Base-by-base conservation (phyloP, 768 basidiomycete genomes). In the Daedalea quercina region DNA sequence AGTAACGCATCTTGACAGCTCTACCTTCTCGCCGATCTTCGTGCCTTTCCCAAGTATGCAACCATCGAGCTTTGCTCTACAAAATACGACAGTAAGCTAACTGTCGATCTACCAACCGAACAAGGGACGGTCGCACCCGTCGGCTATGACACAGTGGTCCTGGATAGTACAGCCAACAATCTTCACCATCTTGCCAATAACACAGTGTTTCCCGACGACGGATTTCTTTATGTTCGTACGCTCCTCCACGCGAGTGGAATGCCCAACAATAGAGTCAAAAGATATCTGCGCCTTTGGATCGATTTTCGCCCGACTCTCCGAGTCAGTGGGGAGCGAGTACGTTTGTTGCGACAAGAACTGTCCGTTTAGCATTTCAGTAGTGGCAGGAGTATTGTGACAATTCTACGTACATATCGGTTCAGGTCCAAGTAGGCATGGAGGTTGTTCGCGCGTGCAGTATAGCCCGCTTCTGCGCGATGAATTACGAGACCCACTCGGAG, bases 121-220 rank as follows among this genome's bases (percentile, higher is more conserved):
- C 4, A 12, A 13, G 15, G 19, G 42, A 17, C 6, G 63, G 81
- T 63, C n/a, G n/a, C 57, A 92, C 94, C 92, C 91, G 53, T 95
- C 92, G 41, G 80, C 87, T 12, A 97, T 71, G 3, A 89, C 78
- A 60, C 93, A 94, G 61, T 95, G 93, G 63, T 96, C 94, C 57
- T 94, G 75, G 22, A 97, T 65, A 7, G 95, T 79, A 58, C 88
- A 94, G 11, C 89, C 87, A 2, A 75, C 76, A 44, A 97, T 82
- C 67, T 83, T 90, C n/a, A 79, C 87, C 75, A 85, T 85, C 65
- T 75, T 69, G 23, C 80, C 79, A 26, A 81, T 71, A 26, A 80
- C 67, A 22, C 70, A 73, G 57, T 76, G 76, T 54, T 84, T 68
- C 7, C 80, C 80, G 26, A 81, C 69, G 49, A 80, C 69, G 8